Percentiles rank a stretch among this genome's conserved stretches.
Evolutionary conservation across 75 land plant genomes (phyloP).

Genomic region (Pseudotsuga menziesii): DNA sequence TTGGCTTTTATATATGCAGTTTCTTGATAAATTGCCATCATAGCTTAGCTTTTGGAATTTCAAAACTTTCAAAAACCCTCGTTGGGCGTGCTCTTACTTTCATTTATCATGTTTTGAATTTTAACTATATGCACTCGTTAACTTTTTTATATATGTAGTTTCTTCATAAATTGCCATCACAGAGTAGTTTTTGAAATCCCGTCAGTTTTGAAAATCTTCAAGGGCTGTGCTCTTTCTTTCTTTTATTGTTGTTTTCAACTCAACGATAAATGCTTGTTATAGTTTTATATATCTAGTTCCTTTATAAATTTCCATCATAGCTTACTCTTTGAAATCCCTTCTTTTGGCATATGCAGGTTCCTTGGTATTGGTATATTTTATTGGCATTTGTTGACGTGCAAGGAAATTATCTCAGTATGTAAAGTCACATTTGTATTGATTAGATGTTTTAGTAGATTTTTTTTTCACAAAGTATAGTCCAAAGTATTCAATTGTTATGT

Average conservation of each 20-base stretch:
- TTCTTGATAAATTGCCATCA: not conserved
- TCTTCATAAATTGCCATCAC: too few species aligned
- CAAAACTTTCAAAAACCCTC: too few species aligned
- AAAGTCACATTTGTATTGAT: not conserved
- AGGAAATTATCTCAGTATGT: constrained; percentile 74
- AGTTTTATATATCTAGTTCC: not conserved
- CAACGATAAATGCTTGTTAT: not conserved
- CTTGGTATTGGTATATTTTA: constrained; percentile 69
- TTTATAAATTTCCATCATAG: not conserved
- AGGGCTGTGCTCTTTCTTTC: too few species aligned
- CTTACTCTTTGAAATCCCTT: not conserved
- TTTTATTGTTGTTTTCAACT: too few species aligned
- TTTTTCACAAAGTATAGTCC: not conserved
- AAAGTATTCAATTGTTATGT: too few species aligned
- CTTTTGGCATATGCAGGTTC: constrained; percentile 32
- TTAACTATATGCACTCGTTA: too few species aligned
- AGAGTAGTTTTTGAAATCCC: too few species aligned
- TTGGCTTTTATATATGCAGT: not conserved
- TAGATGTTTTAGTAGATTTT: not conserved
- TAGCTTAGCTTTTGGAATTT: too few species aligned
- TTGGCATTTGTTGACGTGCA: constrained; percentile 75
- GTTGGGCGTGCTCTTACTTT: not conserved
- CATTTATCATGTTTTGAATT: too few species aligned
- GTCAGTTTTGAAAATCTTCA: too few species aligned
- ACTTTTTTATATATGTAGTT: too few species aligned